Conservation (phyloP, 495 filamentous ascomycete species). For the Penicillium nucicola region DNA sequence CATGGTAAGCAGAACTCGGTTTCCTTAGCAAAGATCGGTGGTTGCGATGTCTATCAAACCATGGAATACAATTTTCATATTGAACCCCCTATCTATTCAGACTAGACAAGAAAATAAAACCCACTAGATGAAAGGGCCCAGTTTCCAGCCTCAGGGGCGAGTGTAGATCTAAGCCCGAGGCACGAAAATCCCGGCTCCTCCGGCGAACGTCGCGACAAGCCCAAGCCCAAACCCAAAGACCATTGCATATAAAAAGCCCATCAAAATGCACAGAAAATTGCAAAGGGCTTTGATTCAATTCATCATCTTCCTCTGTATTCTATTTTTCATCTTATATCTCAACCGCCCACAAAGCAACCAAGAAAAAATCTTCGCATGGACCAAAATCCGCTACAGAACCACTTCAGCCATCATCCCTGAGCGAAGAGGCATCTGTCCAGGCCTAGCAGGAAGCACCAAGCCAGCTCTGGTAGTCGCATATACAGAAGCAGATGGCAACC, state of each 20-base stretch:
- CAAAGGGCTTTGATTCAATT: conserved; percentile 28
- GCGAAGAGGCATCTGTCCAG: conserved; percentile 31
- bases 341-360: conserved; percentile 26
- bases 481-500: conserved; percentile 32
- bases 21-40: too few relatives aligned
- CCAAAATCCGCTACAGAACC: conserved; percentile 34
- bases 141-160: too few relatives aligned
- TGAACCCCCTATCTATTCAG: too few relatives aligned
- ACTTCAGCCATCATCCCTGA: conserved; percentile 22
- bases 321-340: conserved; percentile 31
- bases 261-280: conserved; percentile 18
- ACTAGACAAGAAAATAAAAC: too few relatives aligned
- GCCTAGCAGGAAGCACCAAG: conserved; percentile 28
- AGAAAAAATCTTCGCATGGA: conserved; percentile 33
- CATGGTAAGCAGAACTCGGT: too few relatives aligned
- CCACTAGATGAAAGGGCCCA: too few relatives aligned
- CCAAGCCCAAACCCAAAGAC: background rate
- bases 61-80: too few relatives aligned
- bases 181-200: background rate
- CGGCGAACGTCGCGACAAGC: background rate
- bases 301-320: conserved; percentile 24
- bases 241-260: background rate
- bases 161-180: background rate
- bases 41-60: too few relatives aligned
- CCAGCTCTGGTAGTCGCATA: conserved; percentile 38